Percentiles rank a stretch among this genome's conserved stretches.
phyloP scores from a whole-genome alignment of 2,329 filamentous ascomycete species.

The Xylaria hypoxylon region DNA sequence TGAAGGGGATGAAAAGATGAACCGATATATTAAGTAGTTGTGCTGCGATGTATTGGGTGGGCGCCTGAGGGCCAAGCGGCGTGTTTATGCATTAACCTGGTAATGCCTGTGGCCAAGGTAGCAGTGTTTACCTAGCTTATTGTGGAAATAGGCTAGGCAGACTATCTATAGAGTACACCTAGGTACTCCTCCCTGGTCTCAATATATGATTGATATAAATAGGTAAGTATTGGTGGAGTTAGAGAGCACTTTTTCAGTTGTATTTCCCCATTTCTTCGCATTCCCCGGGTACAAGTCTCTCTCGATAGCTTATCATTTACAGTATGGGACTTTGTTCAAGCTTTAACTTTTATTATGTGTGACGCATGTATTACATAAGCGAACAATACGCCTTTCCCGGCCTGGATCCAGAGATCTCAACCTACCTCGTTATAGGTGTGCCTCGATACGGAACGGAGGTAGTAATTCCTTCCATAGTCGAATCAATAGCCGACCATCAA shows the following conservation, averaged over 20 bases:
- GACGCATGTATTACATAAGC: constrained; percentile 22
- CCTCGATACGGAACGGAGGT: constrained; percentile 20
- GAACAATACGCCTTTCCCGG: neutral
- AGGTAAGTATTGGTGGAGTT: neutral
- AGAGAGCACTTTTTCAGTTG: neutral
- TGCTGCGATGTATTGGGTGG: neutral
- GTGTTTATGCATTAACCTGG: too few species aligned
- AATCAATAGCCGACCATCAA: neutral
- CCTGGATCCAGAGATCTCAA: constrained; percentile 5
- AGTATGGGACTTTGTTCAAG: neutral
- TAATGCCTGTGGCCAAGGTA: too few species aligned
- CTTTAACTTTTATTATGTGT: neutral
- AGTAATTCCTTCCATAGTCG: constrained; percentile 4
- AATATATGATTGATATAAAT: neutral
- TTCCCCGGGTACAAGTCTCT: neutral
- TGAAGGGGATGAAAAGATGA: neutral
- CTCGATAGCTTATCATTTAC: constrained; percentile 6
- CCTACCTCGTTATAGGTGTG: neutral
- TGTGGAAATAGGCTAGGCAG: too few species aligned
- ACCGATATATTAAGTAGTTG: neutral
- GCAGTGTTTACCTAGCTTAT: too few species aligned
- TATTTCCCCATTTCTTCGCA: neutral
- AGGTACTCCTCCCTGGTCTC: neutral
- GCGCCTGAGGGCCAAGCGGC: too few species aligned
- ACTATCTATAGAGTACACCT: too few species aligned